These are phyloP conservation scores for Achlya hypogyna DNA, from an alignment of 352 stramenopile species.

Conservation along the genomic window DNA sequence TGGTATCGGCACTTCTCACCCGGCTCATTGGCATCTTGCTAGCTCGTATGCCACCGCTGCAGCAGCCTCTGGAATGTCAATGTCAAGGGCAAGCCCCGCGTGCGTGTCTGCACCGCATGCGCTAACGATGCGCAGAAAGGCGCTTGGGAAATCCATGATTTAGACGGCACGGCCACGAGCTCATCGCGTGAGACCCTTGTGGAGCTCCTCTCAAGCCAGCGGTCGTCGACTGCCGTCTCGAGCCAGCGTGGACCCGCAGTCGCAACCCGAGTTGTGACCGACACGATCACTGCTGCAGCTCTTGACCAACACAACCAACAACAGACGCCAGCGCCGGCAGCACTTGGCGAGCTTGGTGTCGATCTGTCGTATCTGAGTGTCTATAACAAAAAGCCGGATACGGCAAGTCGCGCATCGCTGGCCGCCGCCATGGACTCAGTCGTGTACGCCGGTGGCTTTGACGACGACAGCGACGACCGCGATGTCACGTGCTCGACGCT, in stretches of 20 bases:
- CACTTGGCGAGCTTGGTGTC: not conserved
- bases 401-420: not conserved
- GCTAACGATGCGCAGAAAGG: not conserved
- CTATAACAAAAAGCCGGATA: not conserved
- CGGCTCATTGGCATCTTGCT: not conserved
- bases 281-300: not conserved
- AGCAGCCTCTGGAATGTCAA: not conserved
- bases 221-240: not conserved
- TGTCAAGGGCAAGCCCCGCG: not conserved
- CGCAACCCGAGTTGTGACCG: not conserved
- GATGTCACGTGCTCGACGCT: not conserved
- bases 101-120: not conserved
- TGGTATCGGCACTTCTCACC: not conserved
- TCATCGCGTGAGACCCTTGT: not conserved
- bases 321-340: not conserved
- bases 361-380: not conserved
- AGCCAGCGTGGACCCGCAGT: too few relatives aligned
- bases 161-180: not conserved
- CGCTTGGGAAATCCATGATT: not conserved
- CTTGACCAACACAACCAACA: not conserved
- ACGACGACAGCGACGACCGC: not conserved
- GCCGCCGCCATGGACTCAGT: not conserved
- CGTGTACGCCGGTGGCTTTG: not conserved
- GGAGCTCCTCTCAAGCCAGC: not conserved
- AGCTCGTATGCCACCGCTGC: not conserved